Conservation (phyloP, 1,284 basidiomycete species). For the Ceratorhiza oryzae-sativae region DNA sequence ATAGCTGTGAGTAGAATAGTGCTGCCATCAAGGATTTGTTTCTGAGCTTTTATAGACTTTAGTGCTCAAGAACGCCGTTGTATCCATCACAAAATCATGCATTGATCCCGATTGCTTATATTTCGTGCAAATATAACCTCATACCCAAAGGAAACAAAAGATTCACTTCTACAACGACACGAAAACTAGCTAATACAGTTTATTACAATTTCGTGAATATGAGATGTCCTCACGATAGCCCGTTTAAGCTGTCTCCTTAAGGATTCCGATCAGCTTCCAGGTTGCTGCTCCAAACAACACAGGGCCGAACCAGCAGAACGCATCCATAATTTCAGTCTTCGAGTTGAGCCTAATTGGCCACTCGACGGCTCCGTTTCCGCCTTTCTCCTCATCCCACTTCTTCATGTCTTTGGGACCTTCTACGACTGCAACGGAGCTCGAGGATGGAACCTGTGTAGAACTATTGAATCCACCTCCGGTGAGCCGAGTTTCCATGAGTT, state of each 20-base stretch:
- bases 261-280: slow-evolving; percentile 25
- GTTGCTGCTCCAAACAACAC: slow-evolving; percentile 53
- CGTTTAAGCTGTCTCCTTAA: slow-evolving; percentile 9
- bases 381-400: slow-evolving; percentile 36
- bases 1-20: slow-evolving; percentile 4
- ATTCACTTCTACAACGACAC: slow-evolving; percentile 5
- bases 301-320: slow-evolving; percentile 74
- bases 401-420: slow-evolving; percentile 1
- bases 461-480: slow-evolving; percentile 47
- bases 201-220: neutral
- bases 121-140: neutral
- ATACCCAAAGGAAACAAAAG: neutral
- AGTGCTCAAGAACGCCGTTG: no score
- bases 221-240: neutral
- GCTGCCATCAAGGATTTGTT: no score
- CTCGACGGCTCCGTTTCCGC: slow-evolving; percentile 51
- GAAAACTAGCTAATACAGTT: neutral
- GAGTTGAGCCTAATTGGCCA: slow-evolving; percentile 67
- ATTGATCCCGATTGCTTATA: no score
- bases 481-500: slow-evolving; percentile 69
- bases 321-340: slow-evolving; percentile 64
- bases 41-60: no score
- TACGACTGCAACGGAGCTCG: slow-evolving; percentile 14
- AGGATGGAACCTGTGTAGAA: slow-evolving; percentile 3
- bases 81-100: no score